Evolutionary conservation across 331 rosid species (phyloP).

Genomic region (Quercus lobata): DNA sequence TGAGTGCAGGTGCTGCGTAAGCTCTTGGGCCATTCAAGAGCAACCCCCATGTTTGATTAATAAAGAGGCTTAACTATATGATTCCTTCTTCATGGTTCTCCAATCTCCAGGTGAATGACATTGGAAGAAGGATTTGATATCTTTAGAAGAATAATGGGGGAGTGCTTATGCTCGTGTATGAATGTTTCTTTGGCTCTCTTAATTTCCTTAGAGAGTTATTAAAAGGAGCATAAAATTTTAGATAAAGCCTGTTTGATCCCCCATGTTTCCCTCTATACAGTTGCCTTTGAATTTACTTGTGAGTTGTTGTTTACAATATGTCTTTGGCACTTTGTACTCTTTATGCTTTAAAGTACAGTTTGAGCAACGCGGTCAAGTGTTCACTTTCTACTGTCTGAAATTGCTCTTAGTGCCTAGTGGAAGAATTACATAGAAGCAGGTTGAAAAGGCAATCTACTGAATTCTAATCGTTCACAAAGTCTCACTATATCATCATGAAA

Average conservation of each 20-base stretch:
- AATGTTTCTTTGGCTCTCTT: not conserved
- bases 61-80: not conserved
- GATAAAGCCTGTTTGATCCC: conserved; percentile 25
- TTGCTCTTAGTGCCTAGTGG: no score
- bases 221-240: conserved; percentile 17
- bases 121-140: conserved; percentile 19
- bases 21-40: conserved; percentile 98
- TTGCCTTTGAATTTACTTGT: conserved; percentile 20
- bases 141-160: conserved; percentile 8
- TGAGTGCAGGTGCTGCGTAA: conserved; percentile 79
- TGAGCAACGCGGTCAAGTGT: not conserved
- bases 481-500: no score
- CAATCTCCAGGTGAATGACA: not conserved
- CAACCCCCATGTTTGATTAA: conserved; percentile 40
- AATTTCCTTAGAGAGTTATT: not conserved
- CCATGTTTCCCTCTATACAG: not conserved
- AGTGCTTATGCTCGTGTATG: conserved; percentile 19
- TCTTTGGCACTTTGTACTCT: conserved; percentile 26
- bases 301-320: conserved; percentile 23
- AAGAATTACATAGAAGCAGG: no score
- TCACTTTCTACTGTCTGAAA: not conserved
- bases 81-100: conserved; percentile 11
- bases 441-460: no score
- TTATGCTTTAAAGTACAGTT: conserved; percentile 13
- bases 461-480: no score